These are phyloP conservation scores for Arbutus unedo DNA, from an alignment of 148 eudicot species.

Conservation along the genomic window DNA sequence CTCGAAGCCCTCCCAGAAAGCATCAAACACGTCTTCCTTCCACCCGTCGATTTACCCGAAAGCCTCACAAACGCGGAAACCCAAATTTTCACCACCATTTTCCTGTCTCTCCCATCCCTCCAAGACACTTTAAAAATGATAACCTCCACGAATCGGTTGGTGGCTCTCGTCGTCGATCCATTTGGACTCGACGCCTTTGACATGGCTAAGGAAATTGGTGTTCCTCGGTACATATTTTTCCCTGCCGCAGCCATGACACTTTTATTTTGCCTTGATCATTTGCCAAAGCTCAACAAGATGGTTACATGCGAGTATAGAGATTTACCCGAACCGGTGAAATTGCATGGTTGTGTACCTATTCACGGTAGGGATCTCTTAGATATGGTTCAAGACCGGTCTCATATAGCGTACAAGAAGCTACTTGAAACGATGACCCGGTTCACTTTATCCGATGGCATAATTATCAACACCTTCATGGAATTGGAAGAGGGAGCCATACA, in stretches of 20 bases:
- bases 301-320: not conserved
- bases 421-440: not conserved
- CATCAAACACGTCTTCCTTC: slow-evolving; percentile 12
- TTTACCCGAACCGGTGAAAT: not conserved
- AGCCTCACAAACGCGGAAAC: not conserved
- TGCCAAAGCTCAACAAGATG: slow-evolving; percentile 4
- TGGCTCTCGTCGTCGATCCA: not conserved
- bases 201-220: not conserved
- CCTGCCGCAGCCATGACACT: not conserved
- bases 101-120: not conserved
- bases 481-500: slow-evolving; percentile 32
- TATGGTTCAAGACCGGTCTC: not conserved
- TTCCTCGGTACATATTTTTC: not conserved
- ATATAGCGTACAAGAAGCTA: not conserved
- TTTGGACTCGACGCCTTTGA: not conserved
- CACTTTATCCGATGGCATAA: slow-evolving; percentile 20
- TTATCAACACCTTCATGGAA: slow-evolving; percentile 30
- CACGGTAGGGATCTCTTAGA: not conserved
- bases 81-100: not conserved
- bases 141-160: not conserved
- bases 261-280: not conserved
- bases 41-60: not conserved
- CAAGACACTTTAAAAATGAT: not conserved
- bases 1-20: not conserved
- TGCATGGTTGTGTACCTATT: not conserved